A percentile compares a stretch with the other conserved stretches of the same genome.
phyloP scores from a whole-genome alignment of 202 grass and related monocot genomes.

The Thinopyrum obtusiflorum region DNA sequence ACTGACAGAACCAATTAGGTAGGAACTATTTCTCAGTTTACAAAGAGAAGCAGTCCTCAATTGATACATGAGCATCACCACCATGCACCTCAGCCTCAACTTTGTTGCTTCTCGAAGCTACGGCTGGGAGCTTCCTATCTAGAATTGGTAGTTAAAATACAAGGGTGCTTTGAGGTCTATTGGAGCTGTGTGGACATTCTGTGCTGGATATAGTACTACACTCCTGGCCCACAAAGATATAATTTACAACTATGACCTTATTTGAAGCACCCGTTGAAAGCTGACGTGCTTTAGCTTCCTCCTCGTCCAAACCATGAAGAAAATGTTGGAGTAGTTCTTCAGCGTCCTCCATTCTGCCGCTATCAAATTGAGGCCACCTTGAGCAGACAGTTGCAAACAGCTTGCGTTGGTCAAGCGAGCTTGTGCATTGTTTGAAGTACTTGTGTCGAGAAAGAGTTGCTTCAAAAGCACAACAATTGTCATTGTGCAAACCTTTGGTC shows the following conservation, averaged over 20 bases:
- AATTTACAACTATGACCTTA: too few species aligned
- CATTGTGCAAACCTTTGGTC: constrained; percentile 41
- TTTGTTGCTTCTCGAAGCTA: constrained; percentile 56
- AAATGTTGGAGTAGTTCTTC: constrained; percentile 82
- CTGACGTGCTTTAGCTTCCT: constrained; percentile 58
- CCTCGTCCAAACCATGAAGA: constrained; percentile 61
- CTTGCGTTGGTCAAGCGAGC: constrained; percentile 57
- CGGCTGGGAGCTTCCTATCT: constrained; percentile 49
- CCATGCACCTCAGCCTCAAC: constrained; percentile 64
- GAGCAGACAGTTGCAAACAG: constrained; percentile 72
- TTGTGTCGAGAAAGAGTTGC: constrained; percentile 74
- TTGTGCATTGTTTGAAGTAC: constrained; percentile 48
- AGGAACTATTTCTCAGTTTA: constrained; percentile 68
- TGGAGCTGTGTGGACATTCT: constrained; percentile 61
- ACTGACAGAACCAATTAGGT: constrained; percentile 78
- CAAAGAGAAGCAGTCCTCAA: constrained; percentile 60
- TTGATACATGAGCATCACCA: constrained; percentile 35
- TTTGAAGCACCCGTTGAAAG: constrained; percentile 23
- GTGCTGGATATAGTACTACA: constrained; percentile 67
- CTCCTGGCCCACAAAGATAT: constrained; percentile 44
- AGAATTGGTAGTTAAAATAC: constrained; percentile 77
- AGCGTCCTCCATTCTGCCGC: constrained; percentile 76
- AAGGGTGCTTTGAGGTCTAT: constrained; percentile 67
- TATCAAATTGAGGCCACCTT: constrained; percentile 68
- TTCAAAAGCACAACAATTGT: constrained; percentile 60